Evolutionary conservation across 108 stramenopile genomes (phyloP).

Genomic region (Skeletonema tropicum): DNA sequence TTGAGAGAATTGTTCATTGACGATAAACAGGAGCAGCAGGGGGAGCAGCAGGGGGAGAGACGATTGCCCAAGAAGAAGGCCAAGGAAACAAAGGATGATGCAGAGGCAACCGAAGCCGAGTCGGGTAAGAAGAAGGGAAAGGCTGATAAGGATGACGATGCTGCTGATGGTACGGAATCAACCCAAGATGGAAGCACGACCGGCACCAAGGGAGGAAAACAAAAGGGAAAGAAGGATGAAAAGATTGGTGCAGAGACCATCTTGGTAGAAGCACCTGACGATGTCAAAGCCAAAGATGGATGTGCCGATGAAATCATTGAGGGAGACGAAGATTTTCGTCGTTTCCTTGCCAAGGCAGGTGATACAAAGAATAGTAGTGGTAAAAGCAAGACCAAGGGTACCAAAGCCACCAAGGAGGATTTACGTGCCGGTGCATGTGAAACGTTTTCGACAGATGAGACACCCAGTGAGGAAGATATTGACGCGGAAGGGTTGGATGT

Average conservation of each 20-base stretch:
- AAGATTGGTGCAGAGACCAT: not conserved
- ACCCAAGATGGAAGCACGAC: no score
- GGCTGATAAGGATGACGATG: not conserved
- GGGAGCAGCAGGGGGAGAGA: no score
- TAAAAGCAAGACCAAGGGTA: no score
- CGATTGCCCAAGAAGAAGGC: no score
- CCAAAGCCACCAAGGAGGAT: not conserved
- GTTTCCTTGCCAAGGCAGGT: no score
- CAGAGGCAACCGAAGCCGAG: no score
- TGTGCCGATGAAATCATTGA: not conserved
- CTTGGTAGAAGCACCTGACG: not conserved
- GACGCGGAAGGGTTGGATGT: not conserved
- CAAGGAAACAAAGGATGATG: no score
- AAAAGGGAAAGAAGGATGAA: not conserved
- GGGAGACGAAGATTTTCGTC: no score
- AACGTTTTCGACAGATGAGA: not conserved
- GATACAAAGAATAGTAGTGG: no score
- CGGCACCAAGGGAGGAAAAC: not conserved
- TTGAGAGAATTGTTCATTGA: not conserved
- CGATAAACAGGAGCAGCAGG: no score
- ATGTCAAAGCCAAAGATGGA: not conserved
- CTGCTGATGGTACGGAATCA: no score
- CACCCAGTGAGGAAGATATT: not conserved
- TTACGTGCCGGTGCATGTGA: not conserved
- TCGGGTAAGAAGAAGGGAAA: no score